Evolutionary conservation across 306 rosid species (phyloP).

Genomic region (Prunus fruticosa): DNA sequence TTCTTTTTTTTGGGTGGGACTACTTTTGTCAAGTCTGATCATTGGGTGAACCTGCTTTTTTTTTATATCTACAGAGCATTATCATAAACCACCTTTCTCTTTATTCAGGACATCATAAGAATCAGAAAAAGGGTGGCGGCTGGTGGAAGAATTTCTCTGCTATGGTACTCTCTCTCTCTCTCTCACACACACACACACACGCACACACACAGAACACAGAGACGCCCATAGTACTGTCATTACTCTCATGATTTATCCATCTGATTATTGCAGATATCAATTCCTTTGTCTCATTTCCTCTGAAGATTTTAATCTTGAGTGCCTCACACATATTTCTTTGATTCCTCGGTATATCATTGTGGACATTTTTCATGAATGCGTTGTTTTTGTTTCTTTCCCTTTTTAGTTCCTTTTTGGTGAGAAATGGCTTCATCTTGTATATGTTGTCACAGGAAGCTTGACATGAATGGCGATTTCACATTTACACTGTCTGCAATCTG

Average conservation of each 20-base stretch:
- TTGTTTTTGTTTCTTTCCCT: background rate
- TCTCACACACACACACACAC: background rate
- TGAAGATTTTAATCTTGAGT: background rate
- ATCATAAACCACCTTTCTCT: background rate
- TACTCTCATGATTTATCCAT: background rate
- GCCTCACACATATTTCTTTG: background rate
- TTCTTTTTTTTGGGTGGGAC: too few relatives aligned
- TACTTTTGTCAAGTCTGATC: too few relatives aligned
- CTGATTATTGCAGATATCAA: background rate
- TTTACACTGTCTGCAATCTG: constrained; percentile 7
- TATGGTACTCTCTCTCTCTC: background rate
- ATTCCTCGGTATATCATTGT: background rate
- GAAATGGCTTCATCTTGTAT: background rate
- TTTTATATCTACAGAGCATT: background rate
- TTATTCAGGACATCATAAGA: background rate
- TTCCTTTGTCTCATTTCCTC: background rate
- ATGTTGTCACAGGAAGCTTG: background rate
- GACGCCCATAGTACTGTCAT: background rate
- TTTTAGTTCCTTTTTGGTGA: background rate
- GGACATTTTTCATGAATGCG: background rate
- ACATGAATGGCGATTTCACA: constrained; percentile 24
- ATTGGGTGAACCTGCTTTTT: background rate
- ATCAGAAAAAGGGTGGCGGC: background rate
- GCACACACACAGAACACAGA: too few relatives aligned
- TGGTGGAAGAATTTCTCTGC: background rate